Percentiles rank a stretch among this genome's conserved stretches.
Evolutionary conservation across 768 basidiomycete genomes (phyloP).

Genomic region (Russula emetica): DNA sequence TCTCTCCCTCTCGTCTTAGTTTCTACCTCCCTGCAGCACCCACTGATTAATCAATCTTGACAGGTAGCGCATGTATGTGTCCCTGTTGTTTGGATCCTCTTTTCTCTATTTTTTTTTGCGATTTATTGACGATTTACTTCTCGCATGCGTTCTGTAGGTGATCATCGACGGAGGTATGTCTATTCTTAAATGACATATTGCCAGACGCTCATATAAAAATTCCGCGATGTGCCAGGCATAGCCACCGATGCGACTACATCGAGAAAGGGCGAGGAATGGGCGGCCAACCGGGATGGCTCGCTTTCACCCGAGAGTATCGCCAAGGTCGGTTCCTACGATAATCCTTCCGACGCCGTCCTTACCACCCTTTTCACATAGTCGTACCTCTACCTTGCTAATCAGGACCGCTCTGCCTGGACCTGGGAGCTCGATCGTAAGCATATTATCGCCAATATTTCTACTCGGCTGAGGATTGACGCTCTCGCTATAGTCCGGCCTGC

Average conservation of each 20-base stretch:
- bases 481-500: slow-evolving; percentile 43
- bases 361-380: slow-evolving; percentile 38
- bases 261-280: slow-evolving; percentile 36
- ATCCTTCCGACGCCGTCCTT: background rate
- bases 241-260: slow-evolving; percentile 9
- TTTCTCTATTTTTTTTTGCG: background rate
- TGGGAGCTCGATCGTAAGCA: slow-evolving; percentile 76
- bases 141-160: slow-evolving; percentile 38
- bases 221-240: slow-evolving; percentile 31
- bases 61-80: slow-evolving; percentile 18
- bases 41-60: background rate
- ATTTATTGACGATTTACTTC: background rate
- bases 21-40: no score
- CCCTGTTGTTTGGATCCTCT: background rate
- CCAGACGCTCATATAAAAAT: background rate
- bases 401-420: slow-evolving; percentile 69
- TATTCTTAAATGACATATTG: no score
- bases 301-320: slow-evolving; percentile 69
- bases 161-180: slow-evolving; percentile 64
- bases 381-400: slow-evolving; percentile 61
- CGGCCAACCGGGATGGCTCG: slow-evolving; percentile 43
- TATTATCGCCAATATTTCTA: background rate
- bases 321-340: slow-evolving; percentile 38
- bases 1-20: background rate
- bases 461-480: background rate